Conservation (phyloP, 208 protist genomes). For the Crithidia expoeki region DNA sequence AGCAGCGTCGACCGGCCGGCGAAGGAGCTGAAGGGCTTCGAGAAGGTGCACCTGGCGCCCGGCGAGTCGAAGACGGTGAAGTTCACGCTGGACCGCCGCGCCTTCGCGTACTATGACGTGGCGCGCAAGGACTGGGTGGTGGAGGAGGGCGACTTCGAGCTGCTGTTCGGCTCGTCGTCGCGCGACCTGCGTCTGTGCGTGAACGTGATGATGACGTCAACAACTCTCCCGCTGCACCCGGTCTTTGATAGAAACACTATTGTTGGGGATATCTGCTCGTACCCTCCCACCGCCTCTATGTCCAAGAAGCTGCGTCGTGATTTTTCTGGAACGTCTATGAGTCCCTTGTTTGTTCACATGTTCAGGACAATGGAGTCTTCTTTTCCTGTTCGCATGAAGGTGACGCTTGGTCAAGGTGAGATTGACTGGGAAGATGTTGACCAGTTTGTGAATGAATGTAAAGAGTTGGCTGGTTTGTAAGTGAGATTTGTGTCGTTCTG, state of each 20-base stretch:
- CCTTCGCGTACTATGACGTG: constrained; percentile 32
- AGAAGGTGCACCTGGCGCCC: constrained; percentile 25
- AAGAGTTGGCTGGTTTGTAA: constrained; percentile 3
- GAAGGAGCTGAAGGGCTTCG: constrained; percentile 27
- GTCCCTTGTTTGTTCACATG: constrained; percentile 3
- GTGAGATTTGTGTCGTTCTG: not conserved
- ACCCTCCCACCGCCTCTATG: constrained; percentile 2
- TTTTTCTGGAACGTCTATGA: constrained; percentile 1
- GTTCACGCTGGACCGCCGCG: constrained; percentile 28
- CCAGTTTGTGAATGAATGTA: constrained; percentile 14
- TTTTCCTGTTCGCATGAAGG: constrained; percentile 11
- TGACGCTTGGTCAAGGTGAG: constrained; percentile 5
- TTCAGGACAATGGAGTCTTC: constrained; percentile 10
- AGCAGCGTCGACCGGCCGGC: too few relatives aligned
- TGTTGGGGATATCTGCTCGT: constrained; percentile 10
- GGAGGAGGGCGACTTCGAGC: constrained; percentile 26
- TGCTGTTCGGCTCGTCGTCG: constrained; percentile 26
- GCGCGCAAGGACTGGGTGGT: constrained; percentile 30
- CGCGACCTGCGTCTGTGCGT: constrained; percentile 21
- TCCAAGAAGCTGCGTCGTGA: constrained; percentile 13
- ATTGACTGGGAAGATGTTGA: constrained; percentile 19
- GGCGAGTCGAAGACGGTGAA: constrained; percentile 24
- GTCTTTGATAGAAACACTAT: constrained; percentile 7
- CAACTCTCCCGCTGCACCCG: not conserved
- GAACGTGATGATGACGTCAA: not conserved